Evolutionary conservation across 257 asterid genomes (phyloP).

Genomic region (Nicotiana benthamiana): DNA sequence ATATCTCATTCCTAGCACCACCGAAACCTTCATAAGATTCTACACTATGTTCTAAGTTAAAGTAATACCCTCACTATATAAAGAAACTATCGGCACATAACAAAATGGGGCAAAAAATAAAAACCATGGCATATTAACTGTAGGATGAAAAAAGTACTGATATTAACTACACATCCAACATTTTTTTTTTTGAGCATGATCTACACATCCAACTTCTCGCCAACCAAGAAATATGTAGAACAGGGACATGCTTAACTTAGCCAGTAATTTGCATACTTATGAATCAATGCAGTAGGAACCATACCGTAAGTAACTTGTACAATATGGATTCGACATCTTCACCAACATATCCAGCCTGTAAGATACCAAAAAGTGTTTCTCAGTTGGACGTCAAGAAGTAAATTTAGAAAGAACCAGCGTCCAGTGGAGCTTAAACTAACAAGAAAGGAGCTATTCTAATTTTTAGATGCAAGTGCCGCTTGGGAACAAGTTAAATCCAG

Average conservation of each 20-base stretch:
- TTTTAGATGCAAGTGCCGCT: background rate
- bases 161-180: background rate
- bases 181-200: no score
- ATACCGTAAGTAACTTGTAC: slow-evolving; percentile 72
- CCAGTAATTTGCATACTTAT: background rate
- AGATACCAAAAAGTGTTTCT: slow-evolving; percentile 15
- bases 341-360: slow-evolving; percentile 97
- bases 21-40: background rate
- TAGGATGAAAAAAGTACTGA: background rate
- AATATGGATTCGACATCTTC: slow-evolving; percentile 96
- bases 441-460: background rate
- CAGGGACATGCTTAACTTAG: background rate
- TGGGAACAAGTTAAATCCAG: background rate
- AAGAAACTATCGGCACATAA: background rate
- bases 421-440: background rate
- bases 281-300: background rate
- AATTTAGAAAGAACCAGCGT: background rate
- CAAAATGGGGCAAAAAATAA: background rate
- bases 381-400: background rate
- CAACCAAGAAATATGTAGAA: background rate
- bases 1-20: background rate
- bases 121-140: background rate
- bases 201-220: background rate
- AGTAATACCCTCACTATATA: background rate
- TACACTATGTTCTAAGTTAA: background rate